Base-by-base conservation (phyloP, 2,329 filamentous ascomycete species). In the Trematosphaeria pertusa region DNA sequence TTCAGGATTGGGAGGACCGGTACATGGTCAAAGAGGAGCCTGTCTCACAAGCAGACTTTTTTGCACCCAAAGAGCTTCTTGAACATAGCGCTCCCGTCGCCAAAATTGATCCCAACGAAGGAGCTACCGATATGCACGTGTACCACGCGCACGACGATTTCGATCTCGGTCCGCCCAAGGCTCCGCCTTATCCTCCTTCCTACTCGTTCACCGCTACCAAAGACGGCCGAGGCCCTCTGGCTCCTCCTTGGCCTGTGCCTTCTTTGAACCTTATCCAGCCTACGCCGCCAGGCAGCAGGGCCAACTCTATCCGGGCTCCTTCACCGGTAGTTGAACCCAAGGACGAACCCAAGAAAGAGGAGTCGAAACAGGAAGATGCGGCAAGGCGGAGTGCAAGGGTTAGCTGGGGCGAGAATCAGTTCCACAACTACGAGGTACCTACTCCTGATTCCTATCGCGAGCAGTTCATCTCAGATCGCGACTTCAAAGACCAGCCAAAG, bases 251-350 rank as follows among this genome's bases (percentile, higher is more conserved):
- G 69, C 65, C 71, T 14, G 77, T 85, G 15, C 82, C 82, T 9
- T 67, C 61, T n/a, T 71, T 86, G 12, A 81, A 79, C 33, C 69
- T 85, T 18, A 82, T 84, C 42, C 76, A 80, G 36, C 80, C 83
- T 2, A 85, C 82, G 5, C 83, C 82, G 14, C 83, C 83, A 15
- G 76, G 74, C 15, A 82, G 79, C 48, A 57, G 68, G 46, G 74
- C 71, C 18, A 71, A 71, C 8, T 68, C 67, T 20, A 65, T 68
- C 14, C 69, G 67, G 22, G 70, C 67, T 17, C 58, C 67, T 14
- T 73, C 71, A 2, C 72, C 72, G 2, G 57, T 51, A 3, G 64
- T 66, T 11, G 61, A 66, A 34, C 66, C 68, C 6, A 43, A 56
- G 7, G 52, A 61, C n/a, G 54, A 59, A 20, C 42, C 48, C 2